These are phyloP conservation scores for Paraurostyla sp. DNA, from an alignment of 73 alveolate genomes.

Conservation along the genomic window DNA sequence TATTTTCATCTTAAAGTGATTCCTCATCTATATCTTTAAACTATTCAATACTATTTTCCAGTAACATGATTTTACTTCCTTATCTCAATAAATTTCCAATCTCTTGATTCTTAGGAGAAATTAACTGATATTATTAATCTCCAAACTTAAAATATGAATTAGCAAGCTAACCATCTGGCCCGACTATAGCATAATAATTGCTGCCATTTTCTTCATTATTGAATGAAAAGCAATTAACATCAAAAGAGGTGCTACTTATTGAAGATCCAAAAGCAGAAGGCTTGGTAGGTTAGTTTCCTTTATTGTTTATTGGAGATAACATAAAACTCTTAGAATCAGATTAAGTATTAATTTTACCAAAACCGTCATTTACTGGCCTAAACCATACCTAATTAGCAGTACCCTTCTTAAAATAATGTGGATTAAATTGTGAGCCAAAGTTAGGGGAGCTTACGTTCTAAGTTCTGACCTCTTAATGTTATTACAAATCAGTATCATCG, in stretches of 20 bases:
- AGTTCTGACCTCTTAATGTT: background rate
- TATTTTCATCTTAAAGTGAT: background rate
- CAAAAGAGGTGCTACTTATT: conserved; percentile 23
- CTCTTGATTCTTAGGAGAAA: conserved; percentile 5
- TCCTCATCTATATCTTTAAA: conserved; percentile 32
- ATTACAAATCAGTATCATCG: background rate
- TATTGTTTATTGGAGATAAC: background rate
- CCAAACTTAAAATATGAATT: conserved; percentile 10
- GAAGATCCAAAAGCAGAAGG: background rate
- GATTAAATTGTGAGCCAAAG: background rate
- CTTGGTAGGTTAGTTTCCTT: background rate
- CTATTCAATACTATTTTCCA: conserved; percentile 1
- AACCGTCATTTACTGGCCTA: background rate
- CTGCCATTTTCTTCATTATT: conserved; percentile 11
- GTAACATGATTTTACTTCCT: conserved; percentile 38
- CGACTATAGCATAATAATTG: conserved; percentile 14
- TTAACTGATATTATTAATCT: background rate
- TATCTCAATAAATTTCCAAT: background rate
- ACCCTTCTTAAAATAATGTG: background rate
- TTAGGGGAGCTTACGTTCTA: background rate
- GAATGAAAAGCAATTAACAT: conserved; percentile 10
- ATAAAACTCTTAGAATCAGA: background rate
- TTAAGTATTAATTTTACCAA: background rate
- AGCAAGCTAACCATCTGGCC: conserved; percentile 19
- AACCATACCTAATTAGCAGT: conserved; percentile 29